These are phyloP conservation scores for Serendipita sp. DNA, from an alignment of 768 basidiomycete species.

Conservation along the genomic window DNA sequence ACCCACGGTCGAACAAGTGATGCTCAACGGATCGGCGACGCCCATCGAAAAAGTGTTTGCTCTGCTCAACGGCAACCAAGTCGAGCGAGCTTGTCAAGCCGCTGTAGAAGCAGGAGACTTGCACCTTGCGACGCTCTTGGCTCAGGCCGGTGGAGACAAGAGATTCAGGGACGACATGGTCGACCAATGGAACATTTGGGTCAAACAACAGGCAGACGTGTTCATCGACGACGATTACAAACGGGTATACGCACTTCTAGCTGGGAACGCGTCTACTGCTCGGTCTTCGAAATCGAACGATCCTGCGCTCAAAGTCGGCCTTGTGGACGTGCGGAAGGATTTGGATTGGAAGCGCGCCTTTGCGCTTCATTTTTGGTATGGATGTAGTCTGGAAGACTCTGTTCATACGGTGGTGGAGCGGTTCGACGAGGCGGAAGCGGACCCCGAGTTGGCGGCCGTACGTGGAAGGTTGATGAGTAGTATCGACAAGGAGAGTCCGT, in stretches of 20 bases:
- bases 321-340: conserved; percentile 47
- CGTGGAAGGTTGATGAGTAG: neutral
- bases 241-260: conserved; percentile 69
- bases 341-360: conserved; percentile 92
- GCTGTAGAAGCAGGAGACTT: conserved; percentile 63
- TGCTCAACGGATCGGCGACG: conserved; percentile 29
- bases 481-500: conserved; percentile 9
- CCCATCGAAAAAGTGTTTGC: conserved; percentile 47
- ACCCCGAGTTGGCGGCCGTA: conserved; percentile 21
- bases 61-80: conserved; percentile 71
- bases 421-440: conserved; percentile 31
- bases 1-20: conserved; percentile 51
- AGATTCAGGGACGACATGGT: conserved; percentile 56
- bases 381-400: conserved; percentile 38
- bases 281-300: conserved; percentile 31
- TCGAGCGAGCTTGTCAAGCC: conserved; percentile 61
- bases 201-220: conserved; percentile 51
- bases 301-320: conserved; percentile 32
- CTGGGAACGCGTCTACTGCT: conserved; percentile 51
- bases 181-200: conserved; percentile 71
- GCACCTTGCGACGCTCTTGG: conserved; percentile 75
- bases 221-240: conserved; percentile 52
- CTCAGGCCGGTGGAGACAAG: conserved; percentile 68
- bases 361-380: conserved; percentile 83
- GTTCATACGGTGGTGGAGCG: conserved; percentile 50